These are phyloP conservation scores for Malus orientalis DNA, from an alignment of 306 rosid species.

Conservation along the genomic window DNA sequence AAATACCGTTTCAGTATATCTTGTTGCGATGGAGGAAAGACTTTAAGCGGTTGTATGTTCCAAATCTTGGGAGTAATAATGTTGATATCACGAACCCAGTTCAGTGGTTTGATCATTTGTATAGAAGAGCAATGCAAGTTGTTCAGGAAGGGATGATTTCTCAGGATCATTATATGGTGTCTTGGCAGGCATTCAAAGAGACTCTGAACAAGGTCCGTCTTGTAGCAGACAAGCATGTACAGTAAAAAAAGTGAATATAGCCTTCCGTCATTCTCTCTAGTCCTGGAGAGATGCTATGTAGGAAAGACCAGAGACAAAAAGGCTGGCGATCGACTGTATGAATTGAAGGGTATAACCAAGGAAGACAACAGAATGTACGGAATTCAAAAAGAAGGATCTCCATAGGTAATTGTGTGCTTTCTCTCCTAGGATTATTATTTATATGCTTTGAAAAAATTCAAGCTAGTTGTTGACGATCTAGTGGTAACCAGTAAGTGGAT, in stretches of 20 bases:
- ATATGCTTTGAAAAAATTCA: not conserved
- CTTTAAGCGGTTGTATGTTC: slow-evolving; percentile 64
- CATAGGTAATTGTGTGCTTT: not conserved
- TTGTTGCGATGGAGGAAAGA: slow-evolving; percentile 90
- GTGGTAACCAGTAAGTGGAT: not conserved
- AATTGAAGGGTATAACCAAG: not conserved
- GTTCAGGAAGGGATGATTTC: slow-evolving; percentile 89
- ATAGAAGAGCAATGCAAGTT: slow-evolving; percentile 80
- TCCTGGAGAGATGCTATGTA: not conserved
- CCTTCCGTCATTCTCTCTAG: not conserved
- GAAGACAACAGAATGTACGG: not conserved
- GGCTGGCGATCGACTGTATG: not conserved
- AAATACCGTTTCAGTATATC: slow-evolving; percentile 78
- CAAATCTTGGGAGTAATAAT: slow-evolving; percentile 51
- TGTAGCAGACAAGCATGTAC: slow-evolving; percentile 59
- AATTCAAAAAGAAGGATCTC: not conserved
- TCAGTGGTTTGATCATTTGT: slow-evolving; percentile 92
- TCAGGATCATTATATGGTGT: slow-evolving; percentile 73
- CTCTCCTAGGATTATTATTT: not conserved
- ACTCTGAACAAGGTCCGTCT: slow-evolving; percentile 77
- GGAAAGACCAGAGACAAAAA: not conserved
- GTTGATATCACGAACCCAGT: slow-evolving; percentile 81
- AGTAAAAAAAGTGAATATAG: slow-evolving; percentile 9
- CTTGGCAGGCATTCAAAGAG: slow-evolving; percentile 90
- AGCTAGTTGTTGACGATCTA: not conserved